Evolutionary conservation across 1,139 yeast genomes (phyloP).

Genomic region (Yamadazyma diddensiae): DNA sequence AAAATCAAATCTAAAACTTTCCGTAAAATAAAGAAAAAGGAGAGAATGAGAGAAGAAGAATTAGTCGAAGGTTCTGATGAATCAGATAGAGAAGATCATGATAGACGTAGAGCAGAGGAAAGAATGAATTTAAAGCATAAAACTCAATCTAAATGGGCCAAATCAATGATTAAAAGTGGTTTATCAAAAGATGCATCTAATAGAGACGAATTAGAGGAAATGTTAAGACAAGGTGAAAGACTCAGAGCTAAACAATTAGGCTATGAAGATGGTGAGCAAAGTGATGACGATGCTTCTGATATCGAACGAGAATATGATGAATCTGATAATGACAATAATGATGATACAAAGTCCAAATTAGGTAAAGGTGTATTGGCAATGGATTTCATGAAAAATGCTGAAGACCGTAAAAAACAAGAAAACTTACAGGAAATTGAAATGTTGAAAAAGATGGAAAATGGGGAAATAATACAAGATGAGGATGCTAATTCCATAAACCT

Average conservation of each 20-base stretch:
- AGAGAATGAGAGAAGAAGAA: constrained; percentile 64
- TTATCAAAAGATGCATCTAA: constrained; percentile 81
- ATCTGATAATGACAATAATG: constrained; percentile 27
- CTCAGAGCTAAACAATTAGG: constrained; percentile 76
- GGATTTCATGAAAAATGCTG: constrained; percentile 94
- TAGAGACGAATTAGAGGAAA: constrained; percentile 88
- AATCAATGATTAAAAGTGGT: constrained; percentile 85
- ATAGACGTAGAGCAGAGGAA: constrained; percentile 76
- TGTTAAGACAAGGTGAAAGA: constrained; percentile 83
- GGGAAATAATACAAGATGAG: constrained; percentile 35
- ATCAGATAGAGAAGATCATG: constrained; percentile 61
- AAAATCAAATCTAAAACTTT: constrained; percentile 91
- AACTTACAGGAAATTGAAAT: constrained; percentile 53
- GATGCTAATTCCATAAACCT: constrained; percentile 40
- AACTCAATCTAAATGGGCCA: constrained; percentile 88
- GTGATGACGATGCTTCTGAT: constrained; percentile 50
- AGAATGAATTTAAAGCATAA: constrained; percentile 91
- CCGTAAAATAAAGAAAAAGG: constrained; percentile 84
- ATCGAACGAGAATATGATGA: constrained; percentile 41
- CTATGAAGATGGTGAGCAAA: constrained; percentile 51
- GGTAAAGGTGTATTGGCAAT: constrained; percentile 89
- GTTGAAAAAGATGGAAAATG: constrained; percentile 45
- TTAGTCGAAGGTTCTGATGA: constrained; percentile 61
- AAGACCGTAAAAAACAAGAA: constrained; percentile 54
- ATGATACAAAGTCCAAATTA: constrained; percentile 36